These are phyloP conservation scores for Penicillium cataractarum DNA, from an alignment of 495 filamentous ascomycete genomes.

Conservation along the genomic window DNA sequence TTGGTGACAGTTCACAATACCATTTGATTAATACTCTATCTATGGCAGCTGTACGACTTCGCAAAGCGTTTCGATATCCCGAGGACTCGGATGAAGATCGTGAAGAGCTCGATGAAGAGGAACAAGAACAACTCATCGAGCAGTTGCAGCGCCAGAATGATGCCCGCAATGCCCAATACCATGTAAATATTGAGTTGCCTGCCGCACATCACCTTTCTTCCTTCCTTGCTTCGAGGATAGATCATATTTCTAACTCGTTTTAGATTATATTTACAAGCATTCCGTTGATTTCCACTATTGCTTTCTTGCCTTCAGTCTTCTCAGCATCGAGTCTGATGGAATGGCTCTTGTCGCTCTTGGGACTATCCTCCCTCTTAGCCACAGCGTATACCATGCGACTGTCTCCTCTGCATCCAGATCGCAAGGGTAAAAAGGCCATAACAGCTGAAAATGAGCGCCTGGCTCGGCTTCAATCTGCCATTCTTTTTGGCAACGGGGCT, in stretches of 20 bases:
- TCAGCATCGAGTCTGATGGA: slow-evolving; percentile 23
- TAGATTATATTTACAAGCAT: slow-evolving; percentile 61
- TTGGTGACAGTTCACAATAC: not conserved
- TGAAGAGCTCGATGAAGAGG: slow-evolving; percentile 67
- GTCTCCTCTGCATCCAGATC: slow-evolving; percentile 37
- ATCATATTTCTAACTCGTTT: not conserved
- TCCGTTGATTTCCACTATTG: slow-evolving; percentile 51
- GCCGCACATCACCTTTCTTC: not conserved
- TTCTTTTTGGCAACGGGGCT: slow-evolving; percentile 31
- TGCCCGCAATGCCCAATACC: slow-evolving; percentile 61
- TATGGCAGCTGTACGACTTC: slow-evolving; percentile 58
- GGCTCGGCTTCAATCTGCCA: slow-evolving; percentile 15
- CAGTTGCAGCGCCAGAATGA: slow-evolving; percentile 60
- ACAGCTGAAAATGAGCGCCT: slow-evolving; percentile 19
- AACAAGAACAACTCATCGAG: slow-evolving; percentile 73
- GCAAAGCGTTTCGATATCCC: slow-evolving; percentile 66
- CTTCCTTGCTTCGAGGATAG: not conserved
- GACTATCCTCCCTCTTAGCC: slow-evolving; percentile 59
- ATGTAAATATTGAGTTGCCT: slow-evolving; percentile 35
- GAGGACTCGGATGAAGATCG: slow-evolving; percentile 53
- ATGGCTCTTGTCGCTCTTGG: slow-evolving; percentile 54
- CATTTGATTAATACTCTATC: not conserved
- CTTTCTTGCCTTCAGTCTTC: slow-evolving; percentile 58
- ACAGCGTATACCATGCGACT: slow-evolving; percentile 57
- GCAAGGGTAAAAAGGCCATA: slow-evolving; percentile 37